A percentile compares a stretch with the other conserved stretches of the same genome.
These are phyloP conservation scores for Globisporangium canariense DNA, from an alignment of 352 stramenopile species.

Conservation along the genomic window DNA sequence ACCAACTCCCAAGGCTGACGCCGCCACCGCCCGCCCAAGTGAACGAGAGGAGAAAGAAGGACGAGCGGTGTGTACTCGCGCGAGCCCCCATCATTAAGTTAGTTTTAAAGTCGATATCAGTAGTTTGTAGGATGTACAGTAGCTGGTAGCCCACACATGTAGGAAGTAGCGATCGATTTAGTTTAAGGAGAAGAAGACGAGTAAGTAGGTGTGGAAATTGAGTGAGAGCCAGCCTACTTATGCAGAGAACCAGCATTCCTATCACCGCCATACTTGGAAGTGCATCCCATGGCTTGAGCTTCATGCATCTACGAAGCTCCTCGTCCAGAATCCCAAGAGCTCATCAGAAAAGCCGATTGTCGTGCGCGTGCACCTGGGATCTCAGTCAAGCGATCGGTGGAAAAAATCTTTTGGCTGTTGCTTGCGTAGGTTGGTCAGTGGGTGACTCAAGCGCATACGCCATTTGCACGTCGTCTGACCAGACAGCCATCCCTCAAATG, in stretches of 20 bases:
- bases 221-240: neutral
- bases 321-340: too few species aligned
- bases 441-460: too few species aligned
- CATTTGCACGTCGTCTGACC: neutral
- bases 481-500: too few species aligned
- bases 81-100: slow-evolving; percentile 10
- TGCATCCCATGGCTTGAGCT: too few species aligned
- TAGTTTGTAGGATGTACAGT: slow-evolving; percentile 19
- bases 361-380: too few species aligned
- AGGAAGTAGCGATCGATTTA: slow-evolving; percentile 6
- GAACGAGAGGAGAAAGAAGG: neutral
- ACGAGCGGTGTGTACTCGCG: neutral
- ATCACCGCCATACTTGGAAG: neutral
- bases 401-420: too few species aligned
- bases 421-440: too few species aligned
- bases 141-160: slow-evolving; percentile 10
- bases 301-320: too few species aligned
- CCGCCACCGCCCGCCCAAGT: neutral
- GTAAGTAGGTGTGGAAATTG: neutral
- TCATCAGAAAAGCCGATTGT: too few species aligned
- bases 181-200: slow-evolving; percentile 8
- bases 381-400: too few species aligned
- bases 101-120: slow-evolving; percentile 8
- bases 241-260: neutral
- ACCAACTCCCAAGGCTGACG: neutral